These are phyloP conservation scores for Rauvolfia tetraphylla DNA, from an alignment of 257 asterid genomes.

Conservation along the genomic window DNA sequence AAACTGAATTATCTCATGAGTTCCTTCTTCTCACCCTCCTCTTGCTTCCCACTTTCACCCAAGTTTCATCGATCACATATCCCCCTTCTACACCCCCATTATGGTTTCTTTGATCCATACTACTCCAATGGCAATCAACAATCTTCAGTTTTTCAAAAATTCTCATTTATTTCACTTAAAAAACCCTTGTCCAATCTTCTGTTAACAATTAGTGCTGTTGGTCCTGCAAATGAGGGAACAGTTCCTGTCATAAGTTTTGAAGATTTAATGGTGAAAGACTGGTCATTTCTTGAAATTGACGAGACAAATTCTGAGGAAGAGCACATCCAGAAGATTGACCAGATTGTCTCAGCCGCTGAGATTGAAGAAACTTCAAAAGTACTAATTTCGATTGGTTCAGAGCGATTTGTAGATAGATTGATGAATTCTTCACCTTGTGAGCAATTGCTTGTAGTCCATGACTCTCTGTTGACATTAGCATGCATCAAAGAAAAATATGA, in stretches of 20 bases:
- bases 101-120: slow-evolving; percentile 11
- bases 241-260: slow-evolving; percentile 47
- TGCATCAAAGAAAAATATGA: slow-evolving; percentile 73
- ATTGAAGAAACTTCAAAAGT: slow-evolving; percentile 55
- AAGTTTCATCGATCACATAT: slow-evolving; percentile 14
- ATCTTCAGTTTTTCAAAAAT: slow-evolving; percentile 23
- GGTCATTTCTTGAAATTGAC: slow-evolving; percentile 68
- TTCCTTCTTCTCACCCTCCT: slow-evolving; percentile 33
- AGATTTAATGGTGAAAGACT: slow-evolving; percentile 67
- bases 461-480: slow-evolving; percentile 62
- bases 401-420: slow-evolving; percentile 67
- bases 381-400: slow-evolving; percentile 69
- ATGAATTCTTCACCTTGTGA: slow-evolving; percentile 44
- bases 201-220: slow-evolving; percentile 23
- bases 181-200: slow-evolving; percentile 20
- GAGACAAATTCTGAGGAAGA: slow-evolving; percentile 37
- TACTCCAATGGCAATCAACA: slow-evolving; percentile 8
- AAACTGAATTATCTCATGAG: slow-evolving; percentile 17
- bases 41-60: slow-evolving; percentile 29
- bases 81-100: slow-evolving; percentile 12
- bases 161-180: slow-evolving; percentile 15
- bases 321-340: slow-evolving; percentile 39
- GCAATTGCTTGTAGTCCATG: slow-evolving; percentile 68
- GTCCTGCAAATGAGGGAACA: slow-evolving; percentile 39
- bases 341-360: slow-evolving; percentile 58